phyloP scores from a whole-genome alignment of 805 yeast genomes.

The Kodamaea neixiangensis region DNA sequence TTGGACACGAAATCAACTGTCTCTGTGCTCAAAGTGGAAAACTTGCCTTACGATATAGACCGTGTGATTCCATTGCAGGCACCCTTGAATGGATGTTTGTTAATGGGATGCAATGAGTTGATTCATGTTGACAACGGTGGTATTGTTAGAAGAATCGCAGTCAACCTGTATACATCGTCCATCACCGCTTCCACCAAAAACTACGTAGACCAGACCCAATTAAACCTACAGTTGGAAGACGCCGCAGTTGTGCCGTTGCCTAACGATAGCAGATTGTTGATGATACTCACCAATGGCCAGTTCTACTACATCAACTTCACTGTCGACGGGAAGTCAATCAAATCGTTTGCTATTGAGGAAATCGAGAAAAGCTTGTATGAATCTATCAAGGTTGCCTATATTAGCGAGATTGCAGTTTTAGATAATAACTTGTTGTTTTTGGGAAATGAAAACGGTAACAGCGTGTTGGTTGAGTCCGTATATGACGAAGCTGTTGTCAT shows the following conservation, averaged over 20 bases:
- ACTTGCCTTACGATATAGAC: slow-evolving; percentile 75
- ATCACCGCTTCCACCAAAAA: slow-evolving; percentile 37
- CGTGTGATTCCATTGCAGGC: slow-evolving; percentile 60
- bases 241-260: slow-evolving; percentile 40
- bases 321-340: slow-evolving; percentile 45
- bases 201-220: slow-evolving; percentile 47
- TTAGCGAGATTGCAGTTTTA: slow-evolving; percentile 44
- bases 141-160: slow-evolving; percentile 59
- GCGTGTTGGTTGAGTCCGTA: slow-evolving; percentile 49
- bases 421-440: slow-evolving; percentile 53
- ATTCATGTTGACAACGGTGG: slow-evolving; percentile 82
- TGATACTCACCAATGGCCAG: slow-evolving; percentile 36
- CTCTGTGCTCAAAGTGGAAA: slow-evolving; percentile 61
- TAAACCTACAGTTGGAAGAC: slow-evolving; percentile 59
- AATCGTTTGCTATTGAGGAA: slow-evolving; percentile 32
- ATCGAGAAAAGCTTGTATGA: slow-evolving; percentile 28
- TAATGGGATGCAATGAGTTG: slow-evolving; percentile 74
- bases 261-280: slow-evolving; percentile 34
- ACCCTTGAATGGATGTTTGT: slow-evolving; percentile 69
- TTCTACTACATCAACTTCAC: slow-evolving; percentile 37
- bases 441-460: slow-evolving; percentile 61
- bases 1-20: slow-evolving; percentile 58
- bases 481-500: slow-evolving; percentile 19
- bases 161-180: slow-evolving; percentile 53
- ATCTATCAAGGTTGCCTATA: slow-evolving; percentile 37